Base-by-base conservation (phyloP, 768 basidiomycete species). In the Suillus luteus region DNA sequence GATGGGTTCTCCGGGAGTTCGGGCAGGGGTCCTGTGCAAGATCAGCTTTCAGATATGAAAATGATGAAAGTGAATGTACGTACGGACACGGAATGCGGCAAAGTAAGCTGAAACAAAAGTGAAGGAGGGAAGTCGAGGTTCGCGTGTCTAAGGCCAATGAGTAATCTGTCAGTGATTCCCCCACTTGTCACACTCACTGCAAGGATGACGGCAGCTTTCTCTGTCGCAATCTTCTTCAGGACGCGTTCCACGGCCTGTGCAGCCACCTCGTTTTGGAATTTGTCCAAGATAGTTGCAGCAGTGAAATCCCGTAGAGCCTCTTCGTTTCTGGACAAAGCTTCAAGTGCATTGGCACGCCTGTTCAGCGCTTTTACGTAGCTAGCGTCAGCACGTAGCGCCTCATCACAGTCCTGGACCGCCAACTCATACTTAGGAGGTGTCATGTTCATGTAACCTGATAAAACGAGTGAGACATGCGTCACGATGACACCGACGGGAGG, bases 101-200 rank as follows among this genome's bases (percentile, higher is more conserved):
- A 99, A 95, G 80, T 99, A 99, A 0, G 96, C 92, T 14, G 91
- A 89, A 68, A 97, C 90, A 77, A 99, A 97, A 0, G 93, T 94
- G 67, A 86, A 85, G 15, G 94, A 94, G 7, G 96, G 96, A 33
- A 99, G 80, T 62, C 89, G 86, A 1, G 89, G 89, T 77, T 92
- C 90, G 41, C 95, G 90, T 4, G 80, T 82, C 87, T 64, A 43
- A 35, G 22, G 44, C 57, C 38, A 27, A 33, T 60, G 60, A 58
- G 51, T 14, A 2, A 22, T 5, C 33, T 22, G 15, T 54, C 9
- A 55, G 24, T 40, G 33, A 9, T 11, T 17, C 2, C 40, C 14
- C 35, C 15, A 55, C 2, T 17, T 31, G 27, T 15, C 5, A 37
- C 31, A 76, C 84, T n/a, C 62, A 90, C 91, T 55, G 82, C 75